Conservation (phyloP, 306 rosid genomes). For the Mucuna pruriens region DNA sequence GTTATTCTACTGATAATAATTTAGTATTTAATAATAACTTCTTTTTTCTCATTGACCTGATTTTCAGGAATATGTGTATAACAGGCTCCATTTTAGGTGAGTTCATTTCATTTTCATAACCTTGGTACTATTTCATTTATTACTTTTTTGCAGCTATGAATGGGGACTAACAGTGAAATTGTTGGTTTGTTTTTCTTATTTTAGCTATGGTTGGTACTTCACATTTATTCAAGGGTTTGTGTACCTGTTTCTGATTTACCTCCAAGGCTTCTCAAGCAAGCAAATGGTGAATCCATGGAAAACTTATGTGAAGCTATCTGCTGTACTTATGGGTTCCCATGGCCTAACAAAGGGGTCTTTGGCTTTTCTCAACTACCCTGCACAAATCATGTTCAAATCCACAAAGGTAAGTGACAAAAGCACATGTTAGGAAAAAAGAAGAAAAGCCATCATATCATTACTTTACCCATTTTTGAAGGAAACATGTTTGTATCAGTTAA, state of each 20-base stretch:
- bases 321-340: constrained; percentile 95
- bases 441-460: neutral
- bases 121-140: constrained; percentile 28
- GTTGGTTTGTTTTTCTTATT: constrained; percentile 40
- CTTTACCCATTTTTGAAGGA: constrained; percentile 32
- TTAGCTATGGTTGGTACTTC: constrained; percentile 99
- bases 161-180: constrained; percentile 7
- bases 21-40: neutral
- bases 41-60: constrained; percentile 33
- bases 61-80: constrained; percentile 95
- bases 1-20: neutral
- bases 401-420: constrained; percentile 67
- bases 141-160: constrained; percentile 28
- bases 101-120: neutral
- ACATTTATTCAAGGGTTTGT: constrained; percentile 97
- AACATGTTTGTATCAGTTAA: neutral
- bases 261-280: constrained; percentile 93
- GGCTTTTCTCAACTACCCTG: constrained; percentile 97
- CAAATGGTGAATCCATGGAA: constrained; percentile 99
- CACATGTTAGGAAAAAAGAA: neutral
- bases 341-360: constrained; percentile 96
- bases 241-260: constrained; percentile 79
- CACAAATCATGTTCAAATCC: constrained; percentile 99
- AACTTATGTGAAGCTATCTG: constrained; percentile 95
- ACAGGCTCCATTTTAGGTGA: constrained; percentile 94